Evolutionary conservation across 2,329 filamentous ascomycete species (phyloP), one percentile per base, ranked within the genome.

Genomic region (Colletotrichum aenigma): DNA sequence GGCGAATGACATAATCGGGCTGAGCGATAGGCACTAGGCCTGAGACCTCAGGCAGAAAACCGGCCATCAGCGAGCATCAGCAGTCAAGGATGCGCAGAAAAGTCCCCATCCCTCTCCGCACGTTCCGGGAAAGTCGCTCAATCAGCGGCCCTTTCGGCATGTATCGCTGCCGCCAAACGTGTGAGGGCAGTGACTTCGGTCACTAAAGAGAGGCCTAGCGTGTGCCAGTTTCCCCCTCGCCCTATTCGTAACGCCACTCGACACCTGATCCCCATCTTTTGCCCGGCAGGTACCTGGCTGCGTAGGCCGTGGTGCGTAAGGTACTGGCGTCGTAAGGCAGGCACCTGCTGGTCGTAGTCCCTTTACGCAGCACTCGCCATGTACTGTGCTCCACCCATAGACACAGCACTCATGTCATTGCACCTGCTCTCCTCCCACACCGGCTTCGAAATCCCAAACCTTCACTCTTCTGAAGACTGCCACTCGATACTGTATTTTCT

Each of bases 351-450:
- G 69, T 28, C 58, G 43, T 48, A 32, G 69, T 66, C 58, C 73
- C 62, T 66, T 73, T 69, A 60, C 36, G 43, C 43, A 48, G 43
- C 43, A 48, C 43, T 21, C 43, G 43, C 43, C 43, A 21, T 48
- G 43, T 48, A 56, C 36, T 18, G 61, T 68, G 26, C 73, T 75
- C 73, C 70, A 73, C 73, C 43, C 67, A 55, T 68, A 36, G 28
- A 61, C 64, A 64, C 64, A 16, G 72, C 60, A 60, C 28, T 74
- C 62, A 73, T 75, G 70, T 75, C 73, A 72, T 72, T 62, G 55
- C 67, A 52, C 34, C 28, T 62, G 10, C 52, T 62, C 55, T 75
- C 66, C 71, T 70, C 70, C 73, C 56, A 65, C 64, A 60, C 48
- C 64, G 32, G 64, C 72, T 15, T 48, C 21, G 26, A 55, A 52